Conservation (phyloP, 495 filamentous ascomycete genomes). For the Bryoglossum gracile region DNA sequence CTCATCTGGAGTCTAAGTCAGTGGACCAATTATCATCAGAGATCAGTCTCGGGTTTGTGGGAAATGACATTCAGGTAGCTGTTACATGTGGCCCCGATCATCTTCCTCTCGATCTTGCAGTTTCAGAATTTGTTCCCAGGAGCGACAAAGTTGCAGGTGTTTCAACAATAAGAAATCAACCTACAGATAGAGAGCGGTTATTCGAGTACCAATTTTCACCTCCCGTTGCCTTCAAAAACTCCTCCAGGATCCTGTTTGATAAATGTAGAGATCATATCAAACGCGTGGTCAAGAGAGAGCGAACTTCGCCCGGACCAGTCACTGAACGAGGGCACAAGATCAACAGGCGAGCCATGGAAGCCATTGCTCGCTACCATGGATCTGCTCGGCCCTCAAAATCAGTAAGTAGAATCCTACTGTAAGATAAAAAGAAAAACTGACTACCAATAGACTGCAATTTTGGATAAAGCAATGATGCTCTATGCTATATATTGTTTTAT, state of each 20-base stretch:
- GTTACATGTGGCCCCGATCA: background rate
- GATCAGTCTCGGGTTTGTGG: background rate
- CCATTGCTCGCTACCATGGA: background rate
- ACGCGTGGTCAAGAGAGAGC: background rate
- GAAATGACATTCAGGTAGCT: background rate
- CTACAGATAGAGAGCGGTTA: background rate
- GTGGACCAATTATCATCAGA: background rate
- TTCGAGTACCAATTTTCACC: background rate
- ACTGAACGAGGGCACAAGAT: background rate
- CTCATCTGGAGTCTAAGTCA: background rate
- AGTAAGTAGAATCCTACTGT: background rate
- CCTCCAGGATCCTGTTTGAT: background rate
- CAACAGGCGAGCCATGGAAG: background rate
- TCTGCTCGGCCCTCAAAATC: background rate
- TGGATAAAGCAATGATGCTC: conserved; percentile 11
- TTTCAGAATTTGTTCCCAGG: conserved; percentile 1
- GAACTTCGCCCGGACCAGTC: background rate
- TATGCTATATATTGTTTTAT: background rate
- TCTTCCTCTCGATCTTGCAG: background rate
- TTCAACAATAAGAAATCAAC: background rate
- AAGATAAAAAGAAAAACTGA: background rate
- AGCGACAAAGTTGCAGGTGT: background rate
- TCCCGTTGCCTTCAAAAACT: background rate
- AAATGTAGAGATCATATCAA: background rate
- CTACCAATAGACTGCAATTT: background rate